Evolutionary conservation across 192 early-diverging fungal genomes (phyloP), one percentile per base, ranked within the genome.

Genomic region (Backusella tuberculispora): DNA sequence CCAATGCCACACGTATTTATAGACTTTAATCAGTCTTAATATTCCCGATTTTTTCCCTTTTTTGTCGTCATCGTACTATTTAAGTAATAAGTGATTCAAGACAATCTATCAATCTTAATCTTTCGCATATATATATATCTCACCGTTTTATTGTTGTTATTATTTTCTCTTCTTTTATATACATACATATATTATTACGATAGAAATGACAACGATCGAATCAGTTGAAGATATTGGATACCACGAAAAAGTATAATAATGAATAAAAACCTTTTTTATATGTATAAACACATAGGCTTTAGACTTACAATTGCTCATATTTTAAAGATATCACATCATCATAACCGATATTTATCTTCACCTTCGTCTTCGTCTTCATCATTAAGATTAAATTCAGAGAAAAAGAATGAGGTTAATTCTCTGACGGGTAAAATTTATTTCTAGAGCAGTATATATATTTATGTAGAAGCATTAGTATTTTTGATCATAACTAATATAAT

Each of bases 1-100:
- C 45, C 43, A 81, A 81, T 71, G 80, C 76, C 12, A 68, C 29
- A 4, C 47, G 41, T 24, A 45, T 68, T n/a, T 79, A 74, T 41
- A 47, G 50, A 43, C 13, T 66, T 66, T 64, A 26, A 14, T 42
- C 37, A 40, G n/a, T 71, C 21, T 72, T 40, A 47, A 70, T 43
- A 67, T 63, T 67, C 64, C 66, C 40, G 29, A 50, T 19, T 19
- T n/a, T 40, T 44, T 70, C 53, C 53, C 53, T 56, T 56, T 56
- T 56, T 56, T 21, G 8, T 24, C 19, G 24, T 24, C 10, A 56
- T 12, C 53, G 3, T 21, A 24, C 4, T 26, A 60, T 60, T 60
- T 60, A 60, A 60, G 42, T 43, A 43, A 43, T 43, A 4, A 9
- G 5, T 4, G 6, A 8, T 50, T 5, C 5, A 19, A 24, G 45